Conservation (phyloP, 2,329 filamentous ascomycete species). For the Ophiostoma pallidulum region DNA sequence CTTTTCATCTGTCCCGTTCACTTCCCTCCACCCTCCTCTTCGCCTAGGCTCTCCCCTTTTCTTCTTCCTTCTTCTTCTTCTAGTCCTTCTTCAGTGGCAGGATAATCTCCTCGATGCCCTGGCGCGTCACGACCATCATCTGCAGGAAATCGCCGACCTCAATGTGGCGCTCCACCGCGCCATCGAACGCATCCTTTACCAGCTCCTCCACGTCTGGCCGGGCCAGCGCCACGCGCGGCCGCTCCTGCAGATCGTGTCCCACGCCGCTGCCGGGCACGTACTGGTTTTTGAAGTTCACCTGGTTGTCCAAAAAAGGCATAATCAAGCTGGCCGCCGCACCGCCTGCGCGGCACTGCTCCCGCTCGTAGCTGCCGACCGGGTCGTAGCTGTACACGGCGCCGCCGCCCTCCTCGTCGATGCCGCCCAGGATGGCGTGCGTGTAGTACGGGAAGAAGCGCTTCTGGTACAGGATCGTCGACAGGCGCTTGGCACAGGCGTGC, state of each 20-base stretch:
- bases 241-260: constrained; percentile 69
- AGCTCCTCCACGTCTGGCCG: constrained; percentile 69
- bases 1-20: too few relatives aligned
- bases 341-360: constrained; percentile 89
- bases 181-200: constrained; percentile 96
- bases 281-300: constrained; percentile 99
- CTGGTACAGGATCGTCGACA: constrained; percentile 90
- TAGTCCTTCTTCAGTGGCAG: constrained; percentile 86
- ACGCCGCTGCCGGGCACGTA: constrained; percentile 79
- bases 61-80: constrained; percentile 6
- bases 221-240: constrained; percentile 60
- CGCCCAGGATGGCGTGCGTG: constrained; percentile 85
- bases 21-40: too few relatives aligned
- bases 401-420: constrained; percentile 86
- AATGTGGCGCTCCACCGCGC: constrained; percentile 96
- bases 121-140: constrained; percentile 83
- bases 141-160: constrained; percentile 96
- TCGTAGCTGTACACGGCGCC: constrained; percentile 97
- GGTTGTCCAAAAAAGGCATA: constrained; percentile 98
- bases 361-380: constrained; percentile 93
- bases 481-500: constrained; percentile 85
- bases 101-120: constrained; percentile 81
- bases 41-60: too few relatives aligned
- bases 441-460: constrained; percentile 99
- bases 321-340: constrained; percentile 90